phyloP scores from a whole-genome alignment of 106 monocot genomes.

The Amphibolis antarctica region DNA sequence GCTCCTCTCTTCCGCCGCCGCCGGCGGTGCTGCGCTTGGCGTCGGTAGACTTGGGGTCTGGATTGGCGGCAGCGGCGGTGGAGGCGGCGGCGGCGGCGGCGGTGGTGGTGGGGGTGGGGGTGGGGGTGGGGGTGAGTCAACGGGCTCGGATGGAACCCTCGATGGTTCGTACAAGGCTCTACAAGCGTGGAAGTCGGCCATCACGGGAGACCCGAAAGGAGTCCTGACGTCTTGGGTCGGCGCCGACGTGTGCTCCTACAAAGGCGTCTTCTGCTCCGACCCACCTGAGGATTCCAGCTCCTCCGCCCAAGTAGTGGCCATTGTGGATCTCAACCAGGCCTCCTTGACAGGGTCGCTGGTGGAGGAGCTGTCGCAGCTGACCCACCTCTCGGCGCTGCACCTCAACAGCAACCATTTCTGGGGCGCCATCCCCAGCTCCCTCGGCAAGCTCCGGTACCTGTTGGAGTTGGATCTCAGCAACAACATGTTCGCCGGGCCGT shows the following conservation, averaged over 20 bases:
- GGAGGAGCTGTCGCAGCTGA: conserved; percentile 44
- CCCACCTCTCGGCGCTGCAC: conserved; percentile 63
- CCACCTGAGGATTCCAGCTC: conserved; percentile 22
- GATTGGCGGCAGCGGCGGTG: conserved; percentile 13
- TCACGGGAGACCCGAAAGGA: conserved; percentile 51
- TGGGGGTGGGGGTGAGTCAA: background rate
- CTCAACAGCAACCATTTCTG: conserved; percentile 68
- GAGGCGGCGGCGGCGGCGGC: background rate
- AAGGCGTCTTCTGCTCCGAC: conserved; percentile 63
- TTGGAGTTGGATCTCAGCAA: conserved; percentile 87
- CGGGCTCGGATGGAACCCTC: conserved; percentile 7
- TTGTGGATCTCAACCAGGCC: conserved; percentile 66
- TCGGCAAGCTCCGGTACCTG: conserved; percentile 35
- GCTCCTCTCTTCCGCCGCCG: background rate
- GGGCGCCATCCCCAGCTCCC: conserved; percentile 43
- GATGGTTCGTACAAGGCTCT: conserved; percentile 44
- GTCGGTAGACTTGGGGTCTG: conserved; percentile 31
- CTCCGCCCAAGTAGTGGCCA: conserved; percentile 26
- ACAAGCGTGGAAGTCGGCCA: conserved; percentile 50
- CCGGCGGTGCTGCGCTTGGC: conserved; percentile 4
- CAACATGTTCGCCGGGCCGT: conserved; percentile 64
- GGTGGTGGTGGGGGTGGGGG: too few species aligned
- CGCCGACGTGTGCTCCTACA: conserved; percentile 69
- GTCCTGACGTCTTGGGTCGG: conserved; percentile 61
- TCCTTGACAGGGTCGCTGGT: conserved; percentile 43